Base-by-base conservation (phyloP, 2,329 filamentous ascomycete genomes). In the Cercospora berteroae region DNA sequence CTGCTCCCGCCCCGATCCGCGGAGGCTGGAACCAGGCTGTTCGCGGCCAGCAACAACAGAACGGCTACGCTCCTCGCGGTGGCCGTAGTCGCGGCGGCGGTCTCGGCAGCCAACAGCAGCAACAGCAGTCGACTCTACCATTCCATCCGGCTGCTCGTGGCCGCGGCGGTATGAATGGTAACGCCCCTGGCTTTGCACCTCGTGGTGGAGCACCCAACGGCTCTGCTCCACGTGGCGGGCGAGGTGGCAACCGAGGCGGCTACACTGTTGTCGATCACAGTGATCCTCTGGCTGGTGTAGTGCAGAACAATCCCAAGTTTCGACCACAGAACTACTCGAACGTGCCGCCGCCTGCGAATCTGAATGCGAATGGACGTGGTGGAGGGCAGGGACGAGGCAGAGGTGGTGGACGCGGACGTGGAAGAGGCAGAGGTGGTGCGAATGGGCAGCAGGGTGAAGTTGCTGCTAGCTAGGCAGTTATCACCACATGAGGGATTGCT, bases 11-110 rank as follows among this genome's bases (percentile, higher is more conserved):
- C 16, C 84, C 87, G n/a, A 79, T 90, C 31, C 80, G 80, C 65
- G 85, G 86, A 18, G 86, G 85, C 18, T 90, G 85, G 79, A 81
- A 85, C 50, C 85, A 86, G 66, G 87, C 86, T 50, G 80, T 87
- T 18, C 75, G 80, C 39, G 85, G 86, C 55, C 77, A 81, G 39
- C 74, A 79, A 56, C 77, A 81, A 39, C 74, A 79, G 56, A 80
- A 79, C 66, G 79, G 78, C 56, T 33, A 62, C 42, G 73, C 74
- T 58, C 59, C 66, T 9, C 70, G 69, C 9, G 73, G 75, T 10
- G 74, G 73, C 33, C 69, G 74, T 25, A 78, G 78, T 39, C 77
- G 80, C 36, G 80, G 81, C 27, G 79, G 80, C 25, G 80, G 79
- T 10, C 73, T 77, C 52, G 74, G 70, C 25, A 74, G 70, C 25